Percentiles rank a stretch among this genome's conserved stretches.
Conservation (phyloP, 805 yeast genomes). For the Yamadazyma insecticola region DNA sequence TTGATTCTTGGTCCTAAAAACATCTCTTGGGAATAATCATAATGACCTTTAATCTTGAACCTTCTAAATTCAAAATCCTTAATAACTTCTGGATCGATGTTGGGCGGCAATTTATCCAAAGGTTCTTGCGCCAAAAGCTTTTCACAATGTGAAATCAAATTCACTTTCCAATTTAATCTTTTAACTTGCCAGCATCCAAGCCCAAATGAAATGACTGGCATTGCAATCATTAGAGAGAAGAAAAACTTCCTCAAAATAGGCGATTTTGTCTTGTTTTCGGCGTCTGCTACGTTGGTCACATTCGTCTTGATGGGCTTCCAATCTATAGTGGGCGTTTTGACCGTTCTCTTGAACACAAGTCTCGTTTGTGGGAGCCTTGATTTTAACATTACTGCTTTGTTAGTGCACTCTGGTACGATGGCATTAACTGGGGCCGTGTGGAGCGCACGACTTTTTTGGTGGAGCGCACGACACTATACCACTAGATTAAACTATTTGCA, state of each 20-base stretch:
- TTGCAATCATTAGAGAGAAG: slow-evolving; percentile 51
- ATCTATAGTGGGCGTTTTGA: slow-evolving; percentile 69
- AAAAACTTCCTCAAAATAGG: slow-evolving; percentile 35
- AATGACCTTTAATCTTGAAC: slow-evolving; percentile 72
- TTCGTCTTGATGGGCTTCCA: slow-evolving; percentile 74
- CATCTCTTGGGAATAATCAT: slow-evolving; percentile 80
- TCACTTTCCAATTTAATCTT: slow-evolving; percentile 83
- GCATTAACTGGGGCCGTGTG: background rate
- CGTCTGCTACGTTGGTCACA: slow-evolving; percentile 28
- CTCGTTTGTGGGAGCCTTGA: background rate
- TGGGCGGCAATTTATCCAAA: slow-evolving; percentile 58
- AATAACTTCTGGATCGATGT: slow-evolving; percentile 59
- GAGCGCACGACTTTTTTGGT: too few species aligned
- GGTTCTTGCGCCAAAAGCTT: slow-evolving; percentile 73
- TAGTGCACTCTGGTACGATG: background rate
- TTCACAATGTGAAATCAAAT: slow-evolving; percentile 77
- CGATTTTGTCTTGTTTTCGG: slow-evolving; percentile 35
- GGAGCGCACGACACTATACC: too few species aligned
- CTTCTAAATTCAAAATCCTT: slow-evolving; percentile 77
- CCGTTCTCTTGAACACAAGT: slow-evolving; percentile 15
- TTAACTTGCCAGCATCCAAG: slow-evolving; percentile 92
- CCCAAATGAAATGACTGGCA: slow-evolving; percentile 83
- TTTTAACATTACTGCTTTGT: background rate
- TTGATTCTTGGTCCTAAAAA: slow-evolving; percentile 85
- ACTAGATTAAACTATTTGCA: too few species aligned